Evolutionary conservation across 768 basidiomycete species (phyloP).

Genomic region (Mycena vitilis): DNA sequence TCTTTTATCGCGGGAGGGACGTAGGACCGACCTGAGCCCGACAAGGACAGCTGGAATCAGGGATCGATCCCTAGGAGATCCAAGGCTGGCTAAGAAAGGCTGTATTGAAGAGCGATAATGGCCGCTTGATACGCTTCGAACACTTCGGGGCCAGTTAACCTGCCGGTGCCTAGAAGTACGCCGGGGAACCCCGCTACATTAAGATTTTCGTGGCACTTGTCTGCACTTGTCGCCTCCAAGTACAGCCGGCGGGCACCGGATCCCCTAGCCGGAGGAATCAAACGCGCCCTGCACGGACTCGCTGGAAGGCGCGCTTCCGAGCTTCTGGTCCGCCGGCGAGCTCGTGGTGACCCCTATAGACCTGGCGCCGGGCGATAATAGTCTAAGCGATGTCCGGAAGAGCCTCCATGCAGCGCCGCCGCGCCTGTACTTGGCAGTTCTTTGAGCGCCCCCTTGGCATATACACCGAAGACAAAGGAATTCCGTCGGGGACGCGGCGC

Average conservation of each 20-base stretch:
- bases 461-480: constrained; percentile 67
- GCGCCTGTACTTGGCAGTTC: constrained; percentile 57
- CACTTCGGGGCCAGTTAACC: constrained; percentile 45
- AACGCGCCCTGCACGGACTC: neutral
- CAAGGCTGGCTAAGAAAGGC: constrained; percentile 65
- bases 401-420: constrained; percentile 38
- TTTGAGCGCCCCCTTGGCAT: constrained; percentile 68
- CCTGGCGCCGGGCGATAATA: constrained; percentile 71
- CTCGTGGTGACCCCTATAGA: constrained; percentile 62
- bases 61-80: constrained; percentile 75
- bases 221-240: no score
- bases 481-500: constrained; percentile 1
- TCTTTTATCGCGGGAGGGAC: no score
- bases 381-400: constrained; percentile 73
- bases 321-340: constrained; percentile 55
- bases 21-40: constrained; percentile 72
- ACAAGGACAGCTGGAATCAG: constrained; percentile 58
- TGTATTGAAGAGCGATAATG: constrained; percentile 53
- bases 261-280: constrained; percentile 81
- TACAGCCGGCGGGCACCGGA: constrained; percentile 69
- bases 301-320: constrained; percentile 40
- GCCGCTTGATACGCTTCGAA: constrained; percentile 64
- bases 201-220: constrained; percentile 69
- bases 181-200: constrained; percentile 61
- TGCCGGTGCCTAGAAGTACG: constrained; percentile 49